Base-by-base conservation (phyloP, 208 protist species). In the Trypanosoma lewisi region DNA sequence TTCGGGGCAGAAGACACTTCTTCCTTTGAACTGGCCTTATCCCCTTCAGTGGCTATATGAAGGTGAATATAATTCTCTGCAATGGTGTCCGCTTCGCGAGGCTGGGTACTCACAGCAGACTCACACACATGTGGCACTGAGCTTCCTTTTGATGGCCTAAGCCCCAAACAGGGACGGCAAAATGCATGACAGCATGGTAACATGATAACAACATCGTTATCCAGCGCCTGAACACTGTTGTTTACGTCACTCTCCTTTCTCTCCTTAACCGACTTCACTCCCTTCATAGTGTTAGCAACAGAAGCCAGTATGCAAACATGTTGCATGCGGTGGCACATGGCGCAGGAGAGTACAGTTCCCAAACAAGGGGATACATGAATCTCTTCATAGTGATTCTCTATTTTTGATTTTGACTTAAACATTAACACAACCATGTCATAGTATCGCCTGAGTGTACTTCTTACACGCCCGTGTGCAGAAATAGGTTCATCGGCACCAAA, bases 151-250 rank as follows among this genome's bases (percentile, higher is more conserved):
- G n/a, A 45, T 16, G 59, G 11, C 5, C 27, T 30, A 9, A 80
- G 17, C 28, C 74, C 74, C 19, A 75, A 19, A 41, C 74, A 80
- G 16, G 39, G 31, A 55, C 63, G 64, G 55, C 75, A 81, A 47
- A 67, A 64, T 27, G 63, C 53, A 63, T 81, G 75, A 45, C 61
- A 45, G 62, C 75, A 81, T 21, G 75, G 75, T 11, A 81, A 55
- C 28, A 81, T 51, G 49, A 81, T 62, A 19, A 71, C 66, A 11
- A 74, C 54, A 33, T 63, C 23, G 34, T 81, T 70, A 65, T 75
- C 74, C 19, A 48, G 58, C 16, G 41, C 2, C 36, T 53, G 21
- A 31, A n/a, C 27, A n/a, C 50, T 31, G 53, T 37, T 19, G 17
- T 63, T 44, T 44, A n/a, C 1, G 17, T 37, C 48, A 17, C 27